Percentiles rank a stretch among this genome's conserved stretches.
Conservation (phyloP, 116 monocot genomes). For the Zostera marina region DNA sequence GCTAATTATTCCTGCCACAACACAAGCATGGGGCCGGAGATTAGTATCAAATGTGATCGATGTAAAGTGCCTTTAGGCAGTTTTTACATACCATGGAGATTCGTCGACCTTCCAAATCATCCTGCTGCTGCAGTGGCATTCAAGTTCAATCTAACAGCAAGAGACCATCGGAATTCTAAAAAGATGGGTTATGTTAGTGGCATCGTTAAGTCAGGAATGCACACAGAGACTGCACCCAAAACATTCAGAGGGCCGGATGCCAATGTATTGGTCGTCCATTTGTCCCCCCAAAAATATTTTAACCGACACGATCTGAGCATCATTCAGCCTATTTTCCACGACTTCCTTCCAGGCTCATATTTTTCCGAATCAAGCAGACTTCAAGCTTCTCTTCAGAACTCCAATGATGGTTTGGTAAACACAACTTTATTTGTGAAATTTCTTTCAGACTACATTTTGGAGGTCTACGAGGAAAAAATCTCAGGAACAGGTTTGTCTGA, state of each 20-base stretch:
- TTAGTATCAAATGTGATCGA: slow-evolving; percentile 57
- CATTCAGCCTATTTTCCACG: slow-evolving; percentile 77
- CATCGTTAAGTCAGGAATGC: slow-evolving; percentile 35
- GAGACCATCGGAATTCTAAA: slow-evolving; percentile 35
- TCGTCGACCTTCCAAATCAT: slow-evolving; percentile 76
- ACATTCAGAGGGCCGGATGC: slow-evolving; percentile 61
- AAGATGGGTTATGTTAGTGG: slow-evolving; percentile 68
- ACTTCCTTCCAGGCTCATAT: slow-evolving; percentile 66
- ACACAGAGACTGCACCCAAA: slow-evolving; percentile 19
- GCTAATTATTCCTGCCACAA: slow-evolving; percentile 51
- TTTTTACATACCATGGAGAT: slow-evolving; percentile 82
- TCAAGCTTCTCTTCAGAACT: slow-evolving; percentile 54
- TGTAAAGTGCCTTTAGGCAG: slow-evolving; percentile 61
- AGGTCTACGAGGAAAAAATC: slow-evolving; percentile 57
- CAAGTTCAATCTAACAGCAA: slow-evolving; percentile 67
- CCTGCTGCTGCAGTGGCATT: slow-evolving; percentile 88
- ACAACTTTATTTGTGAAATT: slow-evolving; percentile 62
- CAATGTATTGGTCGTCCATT: slow-evolving; percentile 72
- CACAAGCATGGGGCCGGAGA: slow-evolving; percentile 62
- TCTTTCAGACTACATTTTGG: slow-evolving; percentile 88
- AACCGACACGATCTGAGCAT: slow-evolving; percentile 45
- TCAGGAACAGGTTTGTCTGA: slow-evolving; percentile 72
- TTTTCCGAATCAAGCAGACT: slow-evolving; percentile 48
- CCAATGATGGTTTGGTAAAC: slow-evolving; percentile 64
- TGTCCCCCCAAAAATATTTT: slow-evolving; percentile 65